Base-by-base conservation (phyloP, 169 alveolate species). In the Eimeria brunetti region DNA sequence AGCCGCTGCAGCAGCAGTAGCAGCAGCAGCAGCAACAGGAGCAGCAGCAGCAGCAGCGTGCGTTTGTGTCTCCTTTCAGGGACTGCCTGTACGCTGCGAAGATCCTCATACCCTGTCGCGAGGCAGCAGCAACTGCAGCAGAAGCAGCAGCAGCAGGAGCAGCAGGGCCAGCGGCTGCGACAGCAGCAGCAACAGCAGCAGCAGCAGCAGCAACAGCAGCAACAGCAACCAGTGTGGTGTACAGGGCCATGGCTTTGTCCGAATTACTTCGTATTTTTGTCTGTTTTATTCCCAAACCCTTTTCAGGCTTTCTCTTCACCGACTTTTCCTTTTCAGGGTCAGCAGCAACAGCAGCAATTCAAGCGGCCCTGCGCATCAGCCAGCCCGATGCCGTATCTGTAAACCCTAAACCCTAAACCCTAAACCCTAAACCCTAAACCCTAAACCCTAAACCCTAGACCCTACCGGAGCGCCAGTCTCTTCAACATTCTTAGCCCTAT, bases 171-270 rank as follows among this genome's bases (percentile, higher is more conserved):
- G 60, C 60, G 12, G 60, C 60, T 8, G 60, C 60, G 12, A 12
- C 60, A 51, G 60, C 60, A n/a, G n/a, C 20, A 60, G 69, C 30
- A 22, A 20, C 20, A 60, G 30, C 9, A 60, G n/a, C 20, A 60
- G 69, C 20, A 60, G 69, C 2, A 60, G n/a, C 20, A 60, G n/a
- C 30, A 60, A n/a, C 20, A 60, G 69, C 20, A 60, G 60, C 20
- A 60, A n/a, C 8, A 60, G n/a, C 20, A 60, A n/a, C n/a, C n/a
- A n/a, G n/a, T 18, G 20, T 60, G 1, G 8, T 20, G 27, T 76
- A 91, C 95, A 49, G 64, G 33, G 46, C 24, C 86, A 6, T 94
- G 46, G 36, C 49, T 84, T 33, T 92, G 83, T 7, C 56, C 44
- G 7, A 92, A 56, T 6, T n/a, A 94, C 96, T 22, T 62, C 53